These are phyloP conservation scores for Fragaria ananassa DNA, from an alignment of 306 rosid species.

Conservation along the genomic window DNA sequence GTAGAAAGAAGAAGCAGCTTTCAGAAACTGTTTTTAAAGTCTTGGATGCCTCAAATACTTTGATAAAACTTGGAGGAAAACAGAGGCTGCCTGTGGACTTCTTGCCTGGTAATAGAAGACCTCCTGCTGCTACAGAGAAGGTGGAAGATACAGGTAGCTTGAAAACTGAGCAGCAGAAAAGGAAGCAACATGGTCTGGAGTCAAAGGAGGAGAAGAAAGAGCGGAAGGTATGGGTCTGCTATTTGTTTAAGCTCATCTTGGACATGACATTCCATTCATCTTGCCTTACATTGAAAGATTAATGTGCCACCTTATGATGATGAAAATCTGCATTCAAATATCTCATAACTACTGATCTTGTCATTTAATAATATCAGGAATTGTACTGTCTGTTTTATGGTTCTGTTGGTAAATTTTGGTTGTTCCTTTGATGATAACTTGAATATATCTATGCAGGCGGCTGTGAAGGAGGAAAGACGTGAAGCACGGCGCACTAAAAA, in stretches of 20 bases:
- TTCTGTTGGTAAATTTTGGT: background rate
- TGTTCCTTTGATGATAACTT: background rate
- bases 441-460: slow-evolving; percentile 43
- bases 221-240: slow-evolving; percentile 59
- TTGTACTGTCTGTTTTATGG: background rate
- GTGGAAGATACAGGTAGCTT: slow-evolving; percentile 32
- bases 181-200: slow-evolving; percentile 74
- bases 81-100: slow-evolving; percentile 75
- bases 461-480: slow-evolving; percentile 77
- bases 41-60: slow-evolving; percentile 42
- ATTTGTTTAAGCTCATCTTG: slow-evolving; percentile 1
- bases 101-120: slow-evolving; percentile 54
- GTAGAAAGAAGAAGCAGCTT: slow-evolving; percentile 65
- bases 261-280: background rate
- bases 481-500: slow-evolving; percentile 78
- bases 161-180: slow-evolving; percentile 52
- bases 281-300: background rate
- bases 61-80: slow-evolving; percentile 73
- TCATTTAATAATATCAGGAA: slow-evolving; percentile 1
- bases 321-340: slow-evolving; percentile 4
- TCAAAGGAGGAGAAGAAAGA: slow-evolving; percentile 85
- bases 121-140: slow-evolving; percentile 41
- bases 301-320: background rate
- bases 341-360: background rate
- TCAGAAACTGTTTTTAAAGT: slow-evolving; percentile 58